Conservation (phyloP, 1,139 yeast genomes). For the Geotrichum klebahnii region DNA sequence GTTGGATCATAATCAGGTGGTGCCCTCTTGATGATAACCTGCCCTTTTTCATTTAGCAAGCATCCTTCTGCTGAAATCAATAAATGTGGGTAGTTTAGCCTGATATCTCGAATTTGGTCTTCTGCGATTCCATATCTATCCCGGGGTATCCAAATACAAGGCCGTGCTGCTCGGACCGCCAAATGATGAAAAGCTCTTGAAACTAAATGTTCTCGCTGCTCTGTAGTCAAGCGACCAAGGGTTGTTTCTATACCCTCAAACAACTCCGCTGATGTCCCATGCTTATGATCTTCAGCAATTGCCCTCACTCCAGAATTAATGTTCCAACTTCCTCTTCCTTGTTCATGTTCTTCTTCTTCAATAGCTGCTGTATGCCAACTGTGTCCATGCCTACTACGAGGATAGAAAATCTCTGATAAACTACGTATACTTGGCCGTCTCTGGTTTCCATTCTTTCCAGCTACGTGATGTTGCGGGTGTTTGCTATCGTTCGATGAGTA, state of each 20-base stretch:
- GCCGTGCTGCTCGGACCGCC: constrained; percentile 31
- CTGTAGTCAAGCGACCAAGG: constrained; percentile 26
- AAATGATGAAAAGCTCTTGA: constrained; percentile 35
- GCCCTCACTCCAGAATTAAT: neutral
- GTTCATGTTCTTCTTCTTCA: constrained; percentile 3
- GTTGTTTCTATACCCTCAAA: constrained; percentile 34
- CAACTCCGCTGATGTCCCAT: constrained; percentile 16
- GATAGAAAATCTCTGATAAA: constrained; percentile 2
- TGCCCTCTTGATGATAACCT: constrained; percentile 23
- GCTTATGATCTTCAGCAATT: neutral
- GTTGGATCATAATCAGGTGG: constrained; percentile 29
- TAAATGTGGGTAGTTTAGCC: constrained; percentile 29
- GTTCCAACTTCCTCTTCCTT: neutral
- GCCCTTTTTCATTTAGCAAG: constrained; percentile 21
- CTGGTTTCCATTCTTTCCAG: neutral
- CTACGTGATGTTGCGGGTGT: neutral
- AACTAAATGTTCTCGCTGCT: constrained; percentile 29
- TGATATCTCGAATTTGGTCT: constrained; percentile 34
- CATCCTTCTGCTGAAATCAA: constrained; percentile 30
- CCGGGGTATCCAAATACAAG: constrained; percentile 39
- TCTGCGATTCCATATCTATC: constrained; percentile 36
- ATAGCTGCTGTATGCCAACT: neutral
- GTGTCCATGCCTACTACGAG: neutral
- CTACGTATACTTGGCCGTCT: constrained; percentile 14
- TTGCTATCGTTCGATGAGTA: neutral